phyloP scores from a whole-genome alignment of 495 filamentous ascomycete genomes.

The Penicillium herquei region DNA sequence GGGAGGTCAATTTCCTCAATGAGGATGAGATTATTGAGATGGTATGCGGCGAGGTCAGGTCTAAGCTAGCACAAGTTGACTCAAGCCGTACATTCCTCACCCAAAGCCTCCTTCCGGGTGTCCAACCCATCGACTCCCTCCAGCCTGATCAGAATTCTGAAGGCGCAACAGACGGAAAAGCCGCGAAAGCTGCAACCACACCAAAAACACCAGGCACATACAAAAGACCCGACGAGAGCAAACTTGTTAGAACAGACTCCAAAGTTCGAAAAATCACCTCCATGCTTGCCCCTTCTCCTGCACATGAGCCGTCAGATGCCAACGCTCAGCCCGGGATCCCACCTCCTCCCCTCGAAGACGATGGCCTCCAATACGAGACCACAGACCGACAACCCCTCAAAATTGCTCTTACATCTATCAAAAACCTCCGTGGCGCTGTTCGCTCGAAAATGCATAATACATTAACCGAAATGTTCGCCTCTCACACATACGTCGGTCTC shows the following conservation, averaged over 20 bases:
- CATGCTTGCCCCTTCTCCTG: conserved; percentile 63
- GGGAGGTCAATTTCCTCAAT: conserved; percentile 97
- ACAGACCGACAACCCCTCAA: conserved; percentile 64
- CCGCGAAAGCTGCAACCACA: conserved; percentile 6
- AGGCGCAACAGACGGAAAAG: conserved; percentile 11
- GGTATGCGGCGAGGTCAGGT: conserved; percentile 78
- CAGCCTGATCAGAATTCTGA: conserved; percentile 19
- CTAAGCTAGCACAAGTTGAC: conserved; percentile 83
- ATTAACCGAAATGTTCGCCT: conserved; percentile 84
- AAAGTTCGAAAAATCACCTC: conserved; percentile 92
- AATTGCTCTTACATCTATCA: conserved; percentile 77
- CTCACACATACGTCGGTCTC: conserved; percentile 90
- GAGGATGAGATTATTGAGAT: conserved; percentile 95
- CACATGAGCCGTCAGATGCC: conserved; percentile 9
- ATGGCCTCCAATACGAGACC: conserved; percentile 65
- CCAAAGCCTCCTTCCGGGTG: conserved; percentile 80
- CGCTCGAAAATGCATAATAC: conserved; percentile 84
- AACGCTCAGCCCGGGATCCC: conserved; percentile 16
- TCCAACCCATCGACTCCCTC: conserved; percentile 34
- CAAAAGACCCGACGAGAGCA: conserved; percentile 77
- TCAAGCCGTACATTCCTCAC: conserved; percentile 93
- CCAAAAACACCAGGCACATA: conserved; percentile 44
- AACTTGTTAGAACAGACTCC: conserved; percentile 86
- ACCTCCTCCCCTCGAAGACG: conserved; percentile 29
- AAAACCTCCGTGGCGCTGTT: conserved; percentile 75